Evolutionary conservation across 225 moss, liverwort and hornwort genomes (phyloP), one percentile per base, ranked within the genome.

Genomic region (Pseudisothecium myosuroides): DNA sequence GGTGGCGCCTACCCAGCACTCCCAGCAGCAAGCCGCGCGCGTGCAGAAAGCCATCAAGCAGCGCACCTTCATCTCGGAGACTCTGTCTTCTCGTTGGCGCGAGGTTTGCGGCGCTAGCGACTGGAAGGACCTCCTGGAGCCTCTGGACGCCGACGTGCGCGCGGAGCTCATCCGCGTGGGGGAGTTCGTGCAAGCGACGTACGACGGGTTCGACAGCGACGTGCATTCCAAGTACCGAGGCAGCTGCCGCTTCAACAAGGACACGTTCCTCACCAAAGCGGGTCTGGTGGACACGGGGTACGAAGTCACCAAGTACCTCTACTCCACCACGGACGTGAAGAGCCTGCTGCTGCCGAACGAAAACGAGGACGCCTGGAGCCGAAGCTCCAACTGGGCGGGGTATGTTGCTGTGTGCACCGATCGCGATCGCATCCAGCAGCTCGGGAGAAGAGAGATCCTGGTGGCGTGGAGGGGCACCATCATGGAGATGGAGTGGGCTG

Each of bases 391-490:
- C 80, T 98, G 96, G 92, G 94, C 95, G 88, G 98, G 98, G 8
- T 93, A 60, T 63, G 92, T 98, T 17, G 98, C 97, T 12, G 96
- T 98, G 11, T 96, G 95, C 91, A 97, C 90, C 9, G 93, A 93
- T 50, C 94, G 92, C 41, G 47, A 88, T 41, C 95, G 95, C 75
- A 87, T 97, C 60, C 43, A 72, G 83, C 86, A 93, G 59, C 91
- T 97, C 14, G 97, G 97, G 7, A 93, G 97, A 5, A 86, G 96
- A 11, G 96, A 96, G 37, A 94, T 95, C 14, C 78, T 95, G 7
- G 94, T 97, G 39, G 94, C 88, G 17, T 97, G 98, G 98, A 87
- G 96, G 37, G 96, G 96, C 12, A 98, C 96, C 7, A 83, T 91
- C 24, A 86, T 91, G 49, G 61, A 77, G 39, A 67, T 91, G 22